These are phyloP conservation scores for Nicotiana undulata DNA, from an alignment of 257 asterid species.

Conservation along the genomic window DNA sequence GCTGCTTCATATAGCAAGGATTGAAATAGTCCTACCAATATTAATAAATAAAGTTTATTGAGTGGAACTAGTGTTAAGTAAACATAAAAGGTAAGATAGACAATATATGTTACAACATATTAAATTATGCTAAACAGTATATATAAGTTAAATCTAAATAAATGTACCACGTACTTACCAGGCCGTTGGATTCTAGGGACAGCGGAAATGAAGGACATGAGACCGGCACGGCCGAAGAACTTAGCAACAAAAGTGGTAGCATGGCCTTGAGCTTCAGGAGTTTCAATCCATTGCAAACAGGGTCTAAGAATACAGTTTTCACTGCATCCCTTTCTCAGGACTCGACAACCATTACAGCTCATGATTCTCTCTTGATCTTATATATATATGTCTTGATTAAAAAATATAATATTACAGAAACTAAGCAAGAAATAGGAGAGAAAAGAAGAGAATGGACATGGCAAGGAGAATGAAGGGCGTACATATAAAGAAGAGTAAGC, in stretches of 20 bases:
- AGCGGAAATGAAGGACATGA: slow-evolving; percentile 54
- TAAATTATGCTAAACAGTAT: background rate
- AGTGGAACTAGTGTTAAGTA: no score
- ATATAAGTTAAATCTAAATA: background rate
- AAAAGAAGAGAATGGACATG: background rate
- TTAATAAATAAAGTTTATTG: no score
- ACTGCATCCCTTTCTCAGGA: slow-evolving; percentile 64
- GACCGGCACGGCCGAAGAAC: slow-evolving; percentile 69
- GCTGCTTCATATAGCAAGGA: slow-evolving; percentile 52
- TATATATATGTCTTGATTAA: background rate
- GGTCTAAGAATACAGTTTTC: slow-evolving; percentile 41
- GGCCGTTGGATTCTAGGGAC: slow-evolving; percentile 45
- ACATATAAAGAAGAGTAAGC: background rate
- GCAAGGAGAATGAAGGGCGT: background rate
- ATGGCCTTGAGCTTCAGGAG: slow-evolving; percentile 47
- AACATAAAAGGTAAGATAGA: background rate
- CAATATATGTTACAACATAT: background rate
- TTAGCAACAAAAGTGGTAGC: slow-evolving; percentile 64
- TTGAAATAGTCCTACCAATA: slow-evolving; percentile 41
- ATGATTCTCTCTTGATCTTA: slow-evolving; percentile 3
- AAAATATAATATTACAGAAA: no score
- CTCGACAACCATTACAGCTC: slow-evolving; percentile 76
- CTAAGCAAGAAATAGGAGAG: background rate
- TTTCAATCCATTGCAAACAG: slow-evolving; percentile 48
- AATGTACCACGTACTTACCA: slow-evolving; percentile 14